Base-by-base conservation (phyloP, 305 asterid species). In the Striga hermonthica region DNA sequence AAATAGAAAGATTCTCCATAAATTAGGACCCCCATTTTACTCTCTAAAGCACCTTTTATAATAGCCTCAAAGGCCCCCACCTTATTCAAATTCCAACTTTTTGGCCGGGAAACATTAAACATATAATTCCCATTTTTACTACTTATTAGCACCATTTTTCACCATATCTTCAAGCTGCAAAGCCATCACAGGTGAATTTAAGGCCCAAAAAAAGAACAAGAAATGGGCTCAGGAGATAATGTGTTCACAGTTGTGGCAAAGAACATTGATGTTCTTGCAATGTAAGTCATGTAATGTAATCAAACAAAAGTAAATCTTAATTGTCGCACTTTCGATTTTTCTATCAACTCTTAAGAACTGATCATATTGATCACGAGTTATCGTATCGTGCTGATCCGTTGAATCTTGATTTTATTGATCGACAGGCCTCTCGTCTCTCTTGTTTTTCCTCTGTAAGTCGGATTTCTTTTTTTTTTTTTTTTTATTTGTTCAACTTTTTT, bases 351-450 rank as follows among this genome's bases (percentile, higher is more conserved):
- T n/a, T n/a, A 22, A 22, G 31, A 22, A 22, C 31, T 22, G 31
- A 5, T 35, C n/a, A n/a, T n/a, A n/a, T n/a, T n/a, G n/a, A 37
- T 66, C 14, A 57, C 28, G 6, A 41, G 9, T 65, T 59, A 58
- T 49, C 60, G 47, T 60, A 49, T 52, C 57, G 45, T 64, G 59
- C 34, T 60, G 10, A 31, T 44, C 13, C 52, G 38, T 13, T 50
- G 11, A 4, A 7, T 34, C 53, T 59, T 48, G 7, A 47, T 68
- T 60, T n/a, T n/a, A n/a, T n/a, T 65, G 34, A 55, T 68, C 75
- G 41, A 57, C 86, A 88, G 96, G 97, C 97, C 97, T 71, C 60
- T 91, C 69, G 66, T 91, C 63, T 83, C 96, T 70, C 97, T 88
- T 56, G 89, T 82, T 55, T 91, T 79, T 73, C 97, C 97, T 58